phyloP scores from a whole-genome alignment of 169 alveolate genomes.

The Plasmodium cynomolgi region DNA sequence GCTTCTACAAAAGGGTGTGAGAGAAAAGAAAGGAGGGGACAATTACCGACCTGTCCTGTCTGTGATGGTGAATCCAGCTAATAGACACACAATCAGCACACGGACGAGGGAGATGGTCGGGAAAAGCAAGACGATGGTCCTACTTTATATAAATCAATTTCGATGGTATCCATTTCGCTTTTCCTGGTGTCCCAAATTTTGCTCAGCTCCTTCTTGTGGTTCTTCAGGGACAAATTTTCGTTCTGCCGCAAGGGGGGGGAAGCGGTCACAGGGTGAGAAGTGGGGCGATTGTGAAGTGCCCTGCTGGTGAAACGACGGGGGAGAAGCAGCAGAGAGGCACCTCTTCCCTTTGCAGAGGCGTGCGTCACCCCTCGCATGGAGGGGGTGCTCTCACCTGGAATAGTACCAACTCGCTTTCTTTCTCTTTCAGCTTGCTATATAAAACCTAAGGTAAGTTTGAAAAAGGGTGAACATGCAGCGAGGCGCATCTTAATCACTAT shows the following conservation, averaged over 20 bases:
- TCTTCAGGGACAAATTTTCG: constrained; percentile 42
- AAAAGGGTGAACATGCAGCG: neutral
- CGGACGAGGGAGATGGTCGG: too few species aligned
- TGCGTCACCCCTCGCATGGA: neutral
- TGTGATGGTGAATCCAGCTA: neutral
- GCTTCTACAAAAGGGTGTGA: neutral
- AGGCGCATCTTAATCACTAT: too few species aligned
- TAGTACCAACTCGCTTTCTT: constrained; percentile 10
- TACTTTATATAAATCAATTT: constrained; percentile 17
- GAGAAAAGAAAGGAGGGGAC: neutral
- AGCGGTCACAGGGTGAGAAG: neutral
- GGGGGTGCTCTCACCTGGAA: constrained; percentile 18
- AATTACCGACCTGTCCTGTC: neutral
- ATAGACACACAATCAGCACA: neutral
- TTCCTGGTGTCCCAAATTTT: constrained; percentile 11
- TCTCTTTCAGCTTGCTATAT: constrained; percentile 43
- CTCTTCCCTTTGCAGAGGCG: neutral
- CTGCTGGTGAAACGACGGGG: neutral
- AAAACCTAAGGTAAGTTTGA: neutral
- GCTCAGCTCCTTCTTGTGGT: neutral
- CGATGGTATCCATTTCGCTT: constrained; percentile 32
- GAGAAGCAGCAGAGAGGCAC: neutral
- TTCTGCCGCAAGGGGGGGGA: constrained; percentile 5
- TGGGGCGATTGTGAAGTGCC: too few species aligned
- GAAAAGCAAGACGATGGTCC: neutral